Evolutionary conservation across 1,284 basidiomycete species (phyloP).

Genomic region (Ganoderma lingzhi): DNA sequence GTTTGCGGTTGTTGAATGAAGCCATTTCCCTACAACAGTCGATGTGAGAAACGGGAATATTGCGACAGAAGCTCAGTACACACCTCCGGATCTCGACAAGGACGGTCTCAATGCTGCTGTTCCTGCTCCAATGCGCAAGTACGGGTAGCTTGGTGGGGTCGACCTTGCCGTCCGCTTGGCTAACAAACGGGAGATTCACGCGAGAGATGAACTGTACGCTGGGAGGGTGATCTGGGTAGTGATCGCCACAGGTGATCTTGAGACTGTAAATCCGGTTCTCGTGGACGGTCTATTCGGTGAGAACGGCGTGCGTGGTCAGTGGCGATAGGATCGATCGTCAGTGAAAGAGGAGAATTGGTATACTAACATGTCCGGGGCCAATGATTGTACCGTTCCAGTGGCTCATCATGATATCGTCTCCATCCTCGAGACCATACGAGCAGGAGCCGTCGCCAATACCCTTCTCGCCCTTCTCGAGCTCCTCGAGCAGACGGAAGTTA

Average conservation of each 20-base stretch:
- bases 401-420: constrained; percentile 96
- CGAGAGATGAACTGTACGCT: constrained; percentile 87
- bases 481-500: constrained; percentile 96
- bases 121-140: constrained; percentile 78
- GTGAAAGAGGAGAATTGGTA: neutral
- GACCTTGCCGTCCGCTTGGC: constrained; percentile 78
- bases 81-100: constrained; percentile 92
- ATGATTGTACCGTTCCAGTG: constrained; percentile 99
- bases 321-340: constrained; percentile 33
- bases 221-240: constrained; percentile 87
- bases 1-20: constrained; percentile 89
- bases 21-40: constrained; percentile 86
- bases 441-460: constrained; percentile 98
- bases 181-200: constrained; percentile 97
- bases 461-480: constrained; percentile 99
- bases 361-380: constrained; percentile 92
- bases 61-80: constrained; percentile 40
- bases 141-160: constrained; percentile 76
- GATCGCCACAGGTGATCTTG: constrained; percentile 86
- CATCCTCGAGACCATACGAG: constrained; percentile 93
- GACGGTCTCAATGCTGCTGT: constrained; percentile 84
- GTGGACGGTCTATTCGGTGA: constrained; percentile 79
- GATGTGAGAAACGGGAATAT: constrained; percentile 7
- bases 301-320: constrained; percentile 20
- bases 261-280: constrained; percentile 99